Percentiles rank a stretch among this genome's conserved stretches.
Evolutionary conservation across 1,284 basidiomycete genomes (phyloP).

Genomic region (Apiotrichum mycotoxinovorans): DNA sequence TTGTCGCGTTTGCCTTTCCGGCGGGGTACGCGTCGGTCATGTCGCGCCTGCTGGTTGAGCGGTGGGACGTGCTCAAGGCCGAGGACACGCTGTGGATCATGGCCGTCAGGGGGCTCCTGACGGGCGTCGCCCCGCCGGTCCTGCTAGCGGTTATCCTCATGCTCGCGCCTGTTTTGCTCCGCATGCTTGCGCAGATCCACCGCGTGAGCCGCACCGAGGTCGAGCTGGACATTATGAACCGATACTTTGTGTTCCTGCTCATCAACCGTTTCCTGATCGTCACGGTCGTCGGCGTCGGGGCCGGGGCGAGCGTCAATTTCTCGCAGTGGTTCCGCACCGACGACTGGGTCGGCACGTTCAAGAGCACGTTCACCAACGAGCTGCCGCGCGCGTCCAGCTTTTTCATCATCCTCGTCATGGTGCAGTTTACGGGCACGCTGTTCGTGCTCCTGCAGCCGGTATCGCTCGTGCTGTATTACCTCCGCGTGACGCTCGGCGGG

Average conservation of each 20-base stretch:
- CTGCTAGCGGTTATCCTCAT: slow-evolving; percentile 67
- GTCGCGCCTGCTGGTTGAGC: not conserved
- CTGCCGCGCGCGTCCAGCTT: slow-evolving; percentile 71
- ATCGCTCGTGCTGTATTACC: slow-evolving; percentile 62
- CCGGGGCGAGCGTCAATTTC: not conserved
- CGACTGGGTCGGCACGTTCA: not conserved
- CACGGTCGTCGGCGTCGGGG: slow-evolving; percentile 55
- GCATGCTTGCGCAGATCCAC: slow-evolving; percentile 65
- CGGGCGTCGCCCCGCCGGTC: slow-evolving; percentile 62
- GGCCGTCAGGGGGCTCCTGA: slow-evolving; percentile 61
- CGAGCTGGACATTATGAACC: slow-evolving; percentile 68
- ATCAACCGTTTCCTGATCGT: slow-evolving; percentile 66
- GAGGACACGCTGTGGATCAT: slow-evolving; percentile 22
- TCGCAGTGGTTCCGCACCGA: not conserved
- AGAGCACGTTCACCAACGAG: slow-evolving; percentile 50
- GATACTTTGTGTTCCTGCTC: slow-evolving; percentile 71
- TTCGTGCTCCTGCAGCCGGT: slow-evolving; percentile 60
- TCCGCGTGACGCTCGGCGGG: slow-evolving; percentile 58
- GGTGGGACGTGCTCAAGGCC: slow-evolving; percentile 57
- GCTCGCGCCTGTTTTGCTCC: slow-evolving; percentile 63
- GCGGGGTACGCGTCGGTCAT: not conserved
- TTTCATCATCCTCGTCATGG: slow-evolving; percentile 71
- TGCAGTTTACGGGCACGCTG: slow-evolving; percentile 47
- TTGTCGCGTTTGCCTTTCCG: slow-evolving; percentile 33
- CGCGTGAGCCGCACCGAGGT: slow-evolving; percentile 67